Conservation (phyloP, 2,329 filamentous ascomycete genomes). For the Nothopassalora personata region DNA sequence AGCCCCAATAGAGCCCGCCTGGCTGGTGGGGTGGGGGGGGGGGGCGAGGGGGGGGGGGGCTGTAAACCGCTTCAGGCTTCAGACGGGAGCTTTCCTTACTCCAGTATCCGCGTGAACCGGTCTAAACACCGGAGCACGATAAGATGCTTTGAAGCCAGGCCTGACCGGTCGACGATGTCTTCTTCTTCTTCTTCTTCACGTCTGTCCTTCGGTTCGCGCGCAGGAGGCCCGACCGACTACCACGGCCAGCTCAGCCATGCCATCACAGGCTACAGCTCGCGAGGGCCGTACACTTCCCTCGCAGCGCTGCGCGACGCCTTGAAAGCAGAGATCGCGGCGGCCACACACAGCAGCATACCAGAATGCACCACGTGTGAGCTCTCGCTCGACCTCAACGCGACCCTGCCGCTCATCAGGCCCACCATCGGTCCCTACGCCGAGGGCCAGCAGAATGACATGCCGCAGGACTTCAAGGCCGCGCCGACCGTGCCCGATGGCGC, state of each 20-base stretch:
- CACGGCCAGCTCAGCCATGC: conserved; percentile 8
- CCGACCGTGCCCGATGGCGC: conserved; percentile 6
- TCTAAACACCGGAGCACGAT: not conserved
- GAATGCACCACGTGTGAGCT: conserved; percentile 25
- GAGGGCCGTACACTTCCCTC: conserved; percentile 20
- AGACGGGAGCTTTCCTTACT: too few relatives aligned
- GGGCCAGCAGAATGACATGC: conserved; percentile 27
- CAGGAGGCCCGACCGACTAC: conserved; percentile 21
- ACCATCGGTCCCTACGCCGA: conserved; percentile 28
- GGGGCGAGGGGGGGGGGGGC: too few relatives aligned
- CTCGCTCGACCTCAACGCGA: conserved; percentile 17
- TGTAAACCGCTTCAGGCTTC: too few relatives aligned
- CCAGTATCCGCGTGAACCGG: not conserved
- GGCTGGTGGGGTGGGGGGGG: too few relatives aligned
- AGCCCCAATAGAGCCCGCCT: too few relatives aligned
- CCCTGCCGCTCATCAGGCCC: conserved; percentile 25
- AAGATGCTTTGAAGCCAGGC: not conserved
- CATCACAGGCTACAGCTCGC: conserved; percentile 4
- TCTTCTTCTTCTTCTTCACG: too few relatives aligned
- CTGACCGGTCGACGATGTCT: conserved; percentile 2
- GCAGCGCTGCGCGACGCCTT: conserved; percentile 21
- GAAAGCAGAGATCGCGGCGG: conserved; percentile 15
- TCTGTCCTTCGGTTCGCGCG: conserved; percentile 25
- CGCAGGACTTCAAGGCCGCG: conserved; percentile 24
- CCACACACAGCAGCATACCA: conserved; percentile 10